These are phyloP conservation scores for Terana coerulea DNA, from an alignment of 768 basidiomycete species.

Conservation along the genomic window DNA sequence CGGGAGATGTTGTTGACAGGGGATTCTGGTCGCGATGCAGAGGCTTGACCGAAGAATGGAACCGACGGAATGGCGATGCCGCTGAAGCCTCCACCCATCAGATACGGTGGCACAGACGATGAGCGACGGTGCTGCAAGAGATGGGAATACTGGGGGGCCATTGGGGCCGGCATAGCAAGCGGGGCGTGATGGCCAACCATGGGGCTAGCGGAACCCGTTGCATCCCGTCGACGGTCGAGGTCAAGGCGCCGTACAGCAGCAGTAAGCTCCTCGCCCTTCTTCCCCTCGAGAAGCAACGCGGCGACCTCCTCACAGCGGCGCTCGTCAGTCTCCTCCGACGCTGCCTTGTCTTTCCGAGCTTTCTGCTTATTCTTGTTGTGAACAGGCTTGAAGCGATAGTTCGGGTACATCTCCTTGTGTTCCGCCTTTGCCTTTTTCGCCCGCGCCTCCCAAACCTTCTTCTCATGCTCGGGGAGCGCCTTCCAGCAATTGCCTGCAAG, in stretches of 20 bases:
- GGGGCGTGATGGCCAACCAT: conserved; percentile 17
- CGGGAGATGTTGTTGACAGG: conserved; percentile 44
- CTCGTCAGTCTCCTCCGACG: conserved; percentile 25
- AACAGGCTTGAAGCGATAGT: conserved; percentile 49
- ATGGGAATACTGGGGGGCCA: conserved; percentile 23
- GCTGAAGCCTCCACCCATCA: conserved; percentile 30
- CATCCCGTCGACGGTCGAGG: conserved; percentile 14
- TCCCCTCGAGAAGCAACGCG: conserved; percentile 59
- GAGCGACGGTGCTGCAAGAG: conserved; percentile 49
- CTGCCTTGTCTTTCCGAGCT: conserved; percentile 31
- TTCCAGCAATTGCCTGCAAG: conserved; percentile 54
- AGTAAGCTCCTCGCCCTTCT: conserved; percentile 66
- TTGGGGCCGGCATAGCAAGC: conserved; percentile 9
- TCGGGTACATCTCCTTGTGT: conserved; percentile 65
- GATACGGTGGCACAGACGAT: conserved; percentile 57
- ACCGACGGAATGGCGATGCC: conserved; percentile 42
- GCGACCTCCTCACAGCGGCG: conserved; percentile 51
- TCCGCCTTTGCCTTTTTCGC: conserved; percentile 73
- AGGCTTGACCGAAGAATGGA: conserved; percentile 27
- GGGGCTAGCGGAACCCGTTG: conserved; percentile 13
- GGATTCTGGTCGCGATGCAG: conserved; percentile 39
- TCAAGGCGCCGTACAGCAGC: conserved; percentile 57
- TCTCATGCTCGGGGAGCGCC: conserved; percentile 64
- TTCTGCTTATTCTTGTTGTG: conserved; percentile 46
- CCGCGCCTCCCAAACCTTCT: conserved; percentile 65